These are phyloP conservation scores for Dactylonectria macrodidyma DNA, from an alignment of 2,329 filamentous ascomycete genomes.

Conservation along the genomic window DNA sequence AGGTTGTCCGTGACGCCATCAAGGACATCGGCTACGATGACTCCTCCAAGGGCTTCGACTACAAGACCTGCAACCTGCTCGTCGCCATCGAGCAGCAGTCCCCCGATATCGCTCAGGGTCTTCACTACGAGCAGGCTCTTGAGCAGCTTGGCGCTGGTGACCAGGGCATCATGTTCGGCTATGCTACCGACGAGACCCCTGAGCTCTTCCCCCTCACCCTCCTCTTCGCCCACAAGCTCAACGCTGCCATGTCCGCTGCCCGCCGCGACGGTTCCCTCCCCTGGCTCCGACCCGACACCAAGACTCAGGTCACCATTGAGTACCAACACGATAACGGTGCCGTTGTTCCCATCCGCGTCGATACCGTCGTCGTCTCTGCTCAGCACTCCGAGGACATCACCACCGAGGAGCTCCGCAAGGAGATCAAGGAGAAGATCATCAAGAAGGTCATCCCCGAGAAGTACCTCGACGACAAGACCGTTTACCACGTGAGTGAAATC, in stretches of 20 bases:
- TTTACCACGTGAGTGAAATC: slow-evolving; percentile 86
- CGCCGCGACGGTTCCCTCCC: slow-evolving; percentile 89
- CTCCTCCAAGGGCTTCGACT: slow-evolving; percentile 98
- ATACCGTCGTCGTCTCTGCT: slow-evolving; percentile 97
- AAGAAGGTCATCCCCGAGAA: slow-evolving; percentile 93
- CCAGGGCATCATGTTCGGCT: slow-evolving; percentile 99
- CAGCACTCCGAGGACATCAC: slow-evolving; percentile 92
- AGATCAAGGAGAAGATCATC: slow-evolving; percentile 98
- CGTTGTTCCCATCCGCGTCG: slow-evolving; percentile 90
- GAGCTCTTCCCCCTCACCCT: slow-evolving; percentile 97
- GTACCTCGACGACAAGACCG: slow-evolving; percentile 92
- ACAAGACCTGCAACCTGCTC: slow-evolving; percentile 99
- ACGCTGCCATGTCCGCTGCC: slow-evolving; percentile 92
- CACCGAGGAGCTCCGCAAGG: slow-evolving; percentile 92
- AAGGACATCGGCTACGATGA: slow-evolving; percentile 99
- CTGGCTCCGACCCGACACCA: slow-evolving; percentile 98
- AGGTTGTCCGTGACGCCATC: slow-evolving; percentile 93
- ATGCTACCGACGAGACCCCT: slow-evolving; percentile 98
- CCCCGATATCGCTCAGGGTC: slow-evolving; percentile 98
- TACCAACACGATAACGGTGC: slow-evolving; percentile 97
- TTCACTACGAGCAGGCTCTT: slow-evolving; percentile 97
- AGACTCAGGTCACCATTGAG: slow-evolving; percentile 99
- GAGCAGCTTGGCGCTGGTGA: slow-evolving; percentile 99
- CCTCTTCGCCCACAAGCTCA: slow-evolving; percentile 96
- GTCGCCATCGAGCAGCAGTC: slow-evolving; percentile 99